Base-by-base conservation (phyloP, 148 eudicot species). In the Amaranthus cruentus region DNA sequence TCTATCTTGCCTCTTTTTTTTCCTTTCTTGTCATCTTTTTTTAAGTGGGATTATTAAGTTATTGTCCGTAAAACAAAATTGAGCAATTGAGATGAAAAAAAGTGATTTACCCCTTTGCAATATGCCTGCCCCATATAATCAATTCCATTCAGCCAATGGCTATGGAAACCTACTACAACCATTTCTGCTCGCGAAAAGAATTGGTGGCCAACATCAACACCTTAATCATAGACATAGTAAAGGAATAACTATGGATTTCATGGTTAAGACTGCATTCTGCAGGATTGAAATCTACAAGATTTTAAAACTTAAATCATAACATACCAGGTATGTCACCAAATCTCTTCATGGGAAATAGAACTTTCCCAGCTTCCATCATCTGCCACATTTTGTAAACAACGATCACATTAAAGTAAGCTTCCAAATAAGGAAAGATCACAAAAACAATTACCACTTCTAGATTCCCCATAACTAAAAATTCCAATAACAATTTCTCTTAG, bases 111-210 rank as follows among this genome's bases (percentile, higher is more conserved):
- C 87, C 79, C 85, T 18, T 81, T 82, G 72, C 67, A 4, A 52
- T 65, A 73, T 43, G 43, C 13, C 73, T 75, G 11, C 21, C 96
- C 91, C 69, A 93, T 85, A 59, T 52, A 93, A 68, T 91, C 96
- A 56, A 95, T 95, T n/a, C 98, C 98, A 79, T 80, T 87, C 14
- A 95, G 82, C 98, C 98, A 95, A 47, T 95, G 98, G 71, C 86
- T 82, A 51, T 91, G 97, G 53, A 90, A 90, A 55, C 98, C 98
- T 7, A 90, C 84, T 6, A 80, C 87, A 42, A 90, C 97, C 98
- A 95, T 95, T 81, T 95, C 98, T 12, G 91, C 87, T 55, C 98
- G 75, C 10, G 98, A 95, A 73, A 84, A 91, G 72, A 94, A 94
- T 66, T 89, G 96, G 73, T 94, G 96, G 21, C 98, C 98, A 15